Evolutionary conservation across 1,284 basidiomycete species (phyloP).

Genomic region (Papiliotrema terrestris): DNA sequence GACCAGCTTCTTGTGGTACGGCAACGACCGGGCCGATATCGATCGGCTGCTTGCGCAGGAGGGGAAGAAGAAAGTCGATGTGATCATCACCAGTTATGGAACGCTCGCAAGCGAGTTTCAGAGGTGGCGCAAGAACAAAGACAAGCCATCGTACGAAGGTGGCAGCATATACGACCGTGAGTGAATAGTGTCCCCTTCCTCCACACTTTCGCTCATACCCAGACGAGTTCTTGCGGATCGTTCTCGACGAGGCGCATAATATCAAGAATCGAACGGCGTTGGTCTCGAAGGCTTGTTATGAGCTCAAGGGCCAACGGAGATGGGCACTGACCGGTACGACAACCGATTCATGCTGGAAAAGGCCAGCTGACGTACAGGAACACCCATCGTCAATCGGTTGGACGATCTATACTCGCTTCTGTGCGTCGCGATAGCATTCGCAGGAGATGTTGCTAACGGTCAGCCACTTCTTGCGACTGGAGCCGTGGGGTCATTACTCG

Average conservation of each 20-base stretch:
- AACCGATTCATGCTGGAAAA: too few species aligned
- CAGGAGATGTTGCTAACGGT: conserved; percentile 5
- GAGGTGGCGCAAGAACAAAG: conserved; percentile 54
- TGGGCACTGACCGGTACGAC: conserved; percentile 81
- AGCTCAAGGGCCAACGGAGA: conserved; percentile 69
- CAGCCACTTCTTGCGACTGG: conserved; percentile 82
- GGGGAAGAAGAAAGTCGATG: conserved; percentile 57
- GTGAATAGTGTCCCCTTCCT: conserved; percentile 21
- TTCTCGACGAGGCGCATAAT: conserved; percentile 82
- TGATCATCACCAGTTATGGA: conserved; percentile 88
- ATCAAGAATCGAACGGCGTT: conserved; percentile 90
- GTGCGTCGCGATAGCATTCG: conserved; percentile 49
- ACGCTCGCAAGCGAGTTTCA: conserved; percentile 78
- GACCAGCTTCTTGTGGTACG: conserved; percentile 72
- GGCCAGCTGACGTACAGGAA: conserved; percentile 59
- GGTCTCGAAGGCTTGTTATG: conserved; percentile 85
- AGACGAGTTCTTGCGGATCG: conserved; percentile 46
- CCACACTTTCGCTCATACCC: neutral
- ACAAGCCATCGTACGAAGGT: conserved; percentile 55
- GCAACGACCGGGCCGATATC: conserved; percentile 72
- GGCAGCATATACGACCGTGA: conserved; percentile 65
- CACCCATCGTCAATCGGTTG: conserved; percentile 91
- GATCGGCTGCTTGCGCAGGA: conserved; percentile 60
- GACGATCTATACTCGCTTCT: conserved; percentile 89
- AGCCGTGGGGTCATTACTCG: conserved; percentile 85